Conservation (phyloP, 257 asterid species). For the Solanum pennellii region DNA sequence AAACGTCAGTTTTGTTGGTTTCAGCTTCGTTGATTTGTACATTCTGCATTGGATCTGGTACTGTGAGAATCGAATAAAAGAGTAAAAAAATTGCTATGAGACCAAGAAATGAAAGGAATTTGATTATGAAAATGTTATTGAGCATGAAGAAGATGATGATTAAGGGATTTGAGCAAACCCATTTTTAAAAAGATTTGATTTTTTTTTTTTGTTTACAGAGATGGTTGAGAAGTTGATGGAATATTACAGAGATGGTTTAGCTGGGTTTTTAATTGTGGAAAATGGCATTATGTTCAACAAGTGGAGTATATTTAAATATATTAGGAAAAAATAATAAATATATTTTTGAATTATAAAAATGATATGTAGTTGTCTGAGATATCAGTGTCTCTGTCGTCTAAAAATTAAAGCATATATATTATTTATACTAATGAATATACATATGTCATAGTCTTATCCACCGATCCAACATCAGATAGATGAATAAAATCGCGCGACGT, state of each 20-base stretch:
- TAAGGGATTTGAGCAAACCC: background rate
- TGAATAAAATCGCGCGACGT: too few species aligned
- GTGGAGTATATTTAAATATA: background rate
- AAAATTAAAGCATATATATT: too few species aligned
- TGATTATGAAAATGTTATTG: background rate
- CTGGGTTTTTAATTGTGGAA: background rate
- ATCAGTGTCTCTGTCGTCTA: rapidly evolving
- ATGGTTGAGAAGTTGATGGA: background rate
- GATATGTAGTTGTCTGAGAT: too few species aligned
- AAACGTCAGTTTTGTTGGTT: conserved; percentile 19
- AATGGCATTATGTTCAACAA: background rate
- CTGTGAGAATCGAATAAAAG: background rate
- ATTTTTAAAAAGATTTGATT: background rate
- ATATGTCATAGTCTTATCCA: too few species aligned
- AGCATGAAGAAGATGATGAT: background rate
- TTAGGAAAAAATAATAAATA: too few species aligned
- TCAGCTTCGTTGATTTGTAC: background rate
- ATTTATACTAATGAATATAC: too few species aligned
- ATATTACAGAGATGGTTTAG: background rate
- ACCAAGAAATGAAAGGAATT: background rate
- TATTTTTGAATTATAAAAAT: too few species aligned
- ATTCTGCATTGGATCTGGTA: background rate
- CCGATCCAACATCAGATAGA: rapidly evolving
- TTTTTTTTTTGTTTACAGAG: background rate
- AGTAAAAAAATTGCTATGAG: background rate